Base-by-base conservation (phyloP, 2,329 filamentous ascomycete genomes). In the Aspergillus phoenicis region DNA sequence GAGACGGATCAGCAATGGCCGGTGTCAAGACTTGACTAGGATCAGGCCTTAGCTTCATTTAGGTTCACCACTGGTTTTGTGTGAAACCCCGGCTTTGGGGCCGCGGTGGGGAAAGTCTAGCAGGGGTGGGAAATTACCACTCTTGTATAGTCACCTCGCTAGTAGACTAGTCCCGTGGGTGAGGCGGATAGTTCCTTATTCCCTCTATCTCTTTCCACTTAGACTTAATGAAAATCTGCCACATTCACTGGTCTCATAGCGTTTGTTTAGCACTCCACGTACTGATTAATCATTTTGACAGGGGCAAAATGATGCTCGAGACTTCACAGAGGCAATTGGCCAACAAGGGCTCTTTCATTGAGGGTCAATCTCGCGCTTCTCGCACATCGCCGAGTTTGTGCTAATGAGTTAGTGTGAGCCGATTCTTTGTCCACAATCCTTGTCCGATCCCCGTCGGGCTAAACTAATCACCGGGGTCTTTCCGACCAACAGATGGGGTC, bases 91-190 rank as follows among this genome's bases (percentile, higher is more conserved):
- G 47, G 47, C 24, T 30, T 28, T 15, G 26, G 26, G 24, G 15
- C 24, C 26, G 26, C 17, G 5, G 47, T 30, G 47, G 47, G 26
- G 47, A 22, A 28, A n/a, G 26, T 20, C 47, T n/a, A 51, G 47
- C 47, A 51, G n/a, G 47, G 47, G 47, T 51, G 26, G 15, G 47
- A 51, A 51, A 51, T 51, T 28, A 51, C 8, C 17, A 45, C 41
- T 24, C 10, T 15, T 45, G 41, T 11, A 4, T 5, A 45, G 7
- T 45, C 41, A 45, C 41, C 8, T 45, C 2, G 41, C 41, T 24
- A 45, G 41, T 45, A 13, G 11, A 36, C 33, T 36, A 36, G 33
- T 15, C 33, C 11, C 11, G 11, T 36, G 33, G 20, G 8, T 11
- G 41, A 2, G 20, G 41, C 41, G 41, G 41, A 45, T 13, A 24